Percentiles rank a stretch among this genome's conserved stretches.
Evolutionary conservation across 1,139 yeast species (phyloP).

Genomic region (Schwanniomyces etchellsii): DNA sequence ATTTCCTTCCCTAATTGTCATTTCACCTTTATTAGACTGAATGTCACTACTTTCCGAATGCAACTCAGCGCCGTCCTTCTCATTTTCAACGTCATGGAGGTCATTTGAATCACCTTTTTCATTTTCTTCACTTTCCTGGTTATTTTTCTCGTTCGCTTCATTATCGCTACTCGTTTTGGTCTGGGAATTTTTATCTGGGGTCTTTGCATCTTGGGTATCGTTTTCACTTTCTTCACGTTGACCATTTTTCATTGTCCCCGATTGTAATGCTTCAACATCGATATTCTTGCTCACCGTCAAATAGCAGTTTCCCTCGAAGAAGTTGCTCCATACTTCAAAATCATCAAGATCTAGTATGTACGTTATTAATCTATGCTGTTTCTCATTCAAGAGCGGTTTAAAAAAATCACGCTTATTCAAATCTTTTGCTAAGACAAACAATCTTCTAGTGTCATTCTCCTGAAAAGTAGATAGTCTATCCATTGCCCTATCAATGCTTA

Average conservation of each 20-base stretch:
- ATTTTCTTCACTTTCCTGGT: neutral
- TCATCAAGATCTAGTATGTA: conserved; percentile 29
- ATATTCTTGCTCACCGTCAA: conserved; percentile 14
- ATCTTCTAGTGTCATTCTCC: conserved; percentile 30
- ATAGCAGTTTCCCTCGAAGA: conserved; percentile 47
- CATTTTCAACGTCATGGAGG: conserved; percentile 4
- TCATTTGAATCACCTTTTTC: conserved; percentile 8
- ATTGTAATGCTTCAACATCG: no score
- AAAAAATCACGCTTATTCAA: conserved; percentile 46
- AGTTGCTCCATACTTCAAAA: conserved; percentile 43
- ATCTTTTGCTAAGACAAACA: conserved; percentile 44
- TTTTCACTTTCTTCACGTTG: neutral
- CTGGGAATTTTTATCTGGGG: neutral
- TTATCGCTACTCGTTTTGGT: conserved; percentile 6
- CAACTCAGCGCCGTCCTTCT: conserved; percentile 5
- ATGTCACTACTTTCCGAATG: conserved; percentile 5
- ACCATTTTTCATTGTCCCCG: no score
- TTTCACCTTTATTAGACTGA: conserved; percentile 14
- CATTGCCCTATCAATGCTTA: no score
- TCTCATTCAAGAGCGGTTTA: conserved; percentile 55
- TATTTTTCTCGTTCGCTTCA: neutral
- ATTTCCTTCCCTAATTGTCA: conserved; percentile 29
- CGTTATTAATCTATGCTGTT: conserved; percentile 51
- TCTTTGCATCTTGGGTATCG: neutral
- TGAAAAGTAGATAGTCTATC: conserved; percentile 41